Evolutionary conservation across 2,329 filamentous ascomycete genomes (phyloP).

Genomic region (Claviceps arundinis): DNA sequence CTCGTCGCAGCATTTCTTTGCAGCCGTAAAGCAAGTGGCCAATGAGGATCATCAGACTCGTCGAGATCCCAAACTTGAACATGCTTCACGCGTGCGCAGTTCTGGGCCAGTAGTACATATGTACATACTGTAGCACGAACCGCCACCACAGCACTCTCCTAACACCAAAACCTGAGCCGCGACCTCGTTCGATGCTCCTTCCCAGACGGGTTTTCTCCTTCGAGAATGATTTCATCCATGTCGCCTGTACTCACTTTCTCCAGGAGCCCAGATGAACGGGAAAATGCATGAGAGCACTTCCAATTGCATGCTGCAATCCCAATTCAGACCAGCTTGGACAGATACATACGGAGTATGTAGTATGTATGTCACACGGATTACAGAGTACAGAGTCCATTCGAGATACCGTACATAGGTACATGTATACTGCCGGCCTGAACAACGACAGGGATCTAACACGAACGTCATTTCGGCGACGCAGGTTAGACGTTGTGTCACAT

Average conservation of each 20-base stretch:
- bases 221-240: background rate
- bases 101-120: constrained; percentile 1
- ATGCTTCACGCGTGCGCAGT: background rate
- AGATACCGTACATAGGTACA: too few relatives aligned
- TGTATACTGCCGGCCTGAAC: background rate
- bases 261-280: background rate
- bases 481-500: background rate
- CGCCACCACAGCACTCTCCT: background rate
- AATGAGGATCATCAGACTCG: constrained; percentile 3
- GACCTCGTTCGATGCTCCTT: background rate
- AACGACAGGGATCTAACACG: background rate
- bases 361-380: too few relatives aligned
- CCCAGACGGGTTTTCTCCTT: background rate
- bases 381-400: too few relatives aligned
- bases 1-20: background rate
- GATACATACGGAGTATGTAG: too few relatives aligned
- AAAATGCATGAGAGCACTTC: background rate
- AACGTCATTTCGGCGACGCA: background rate
- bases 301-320: too few relatives aligned
- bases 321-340: too few relatives aligned
- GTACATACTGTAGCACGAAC: background rate
- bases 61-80: constrained; percentile 5
- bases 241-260: background rate
- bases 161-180: background rate
- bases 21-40: background rate